Percentiles rank a stretch among this genome's conserved stretches.
Evolutionary conservation across 1,139 yeast species (phyloP).

Genomic region (Scheffersomyces titani): DNA sequence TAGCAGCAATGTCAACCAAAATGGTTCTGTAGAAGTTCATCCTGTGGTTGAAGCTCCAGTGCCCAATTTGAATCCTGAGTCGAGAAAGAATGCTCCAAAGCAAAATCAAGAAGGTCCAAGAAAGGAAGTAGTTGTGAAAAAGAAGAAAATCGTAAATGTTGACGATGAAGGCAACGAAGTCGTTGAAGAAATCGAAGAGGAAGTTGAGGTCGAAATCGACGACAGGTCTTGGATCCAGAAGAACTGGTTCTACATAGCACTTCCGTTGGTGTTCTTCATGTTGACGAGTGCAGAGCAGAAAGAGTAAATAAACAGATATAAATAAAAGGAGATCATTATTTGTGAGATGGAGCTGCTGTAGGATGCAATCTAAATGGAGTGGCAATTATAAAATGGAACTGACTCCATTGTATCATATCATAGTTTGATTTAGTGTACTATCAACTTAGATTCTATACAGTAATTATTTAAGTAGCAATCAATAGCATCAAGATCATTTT

Average conservation of each 20-base stretch:
- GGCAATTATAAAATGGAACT: not conserved
- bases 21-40: constrained; percentile 7
- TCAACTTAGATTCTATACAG: not conserved
- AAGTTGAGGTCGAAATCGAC: constrained; percentile 26
- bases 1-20: constrained; percentile 1
- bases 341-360: not conserved
- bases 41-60: constrained; percentile 15
- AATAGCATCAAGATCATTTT: not conserved
- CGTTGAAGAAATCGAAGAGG: constrained; percentile 26
- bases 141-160: constrained; percentile 9
- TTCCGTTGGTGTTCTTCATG: constrained; percentile 34
- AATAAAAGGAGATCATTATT: not conserved
- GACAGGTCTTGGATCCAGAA: constrained; percentile 53
- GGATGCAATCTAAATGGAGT: not conserved
- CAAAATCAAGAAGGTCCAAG: constrained; percentile 8
- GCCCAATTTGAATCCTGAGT: constrained; percentile 32
- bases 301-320: not conserved
- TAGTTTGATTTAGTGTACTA: too few relatives aligned
- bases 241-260: constrained; percentile 54
- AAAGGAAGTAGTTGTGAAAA: constrained; percentile 15
- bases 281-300: constrained; percentile 26
- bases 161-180: constrained; percentile 29
- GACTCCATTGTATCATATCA: not conserved
- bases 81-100: constrained; percentile 9
- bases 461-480: too few relatives aligned